Base-by-base conservation (phyloP, 768 basidiomycete genomes). In the Boletus rubropictus region DNA sequence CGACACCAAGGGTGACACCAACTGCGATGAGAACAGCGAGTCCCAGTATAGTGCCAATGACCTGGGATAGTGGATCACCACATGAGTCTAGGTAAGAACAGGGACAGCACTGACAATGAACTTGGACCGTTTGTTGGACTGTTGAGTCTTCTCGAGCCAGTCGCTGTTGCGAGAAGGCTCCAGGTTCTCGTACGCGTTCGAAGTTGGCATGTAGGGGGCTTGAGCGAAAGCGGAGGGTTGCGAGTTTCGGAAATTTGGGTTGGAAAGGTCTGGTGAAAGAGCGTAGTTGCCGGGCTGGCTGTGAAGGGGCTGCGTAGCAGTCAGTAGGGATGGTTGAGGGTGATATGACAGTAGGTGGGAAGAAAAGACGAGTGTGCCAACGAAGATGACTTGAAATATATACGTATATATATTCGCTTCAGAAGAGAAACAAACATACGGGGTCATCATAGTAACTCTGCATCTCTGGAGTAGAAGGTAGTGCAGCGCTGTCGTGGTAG, bases 1-100 rank as follows among this genome's bases (percentile, higher is more conserved):
- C 64, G 31, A 92, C 80, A 20, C 87, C 89, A 18, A 83, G 74
- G 21, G 71, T 73, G 44, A 86, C 75, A 35, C 75, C 86, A 21
- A 73, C 68, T n/a, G 67, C 77, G 29, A 81, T 72, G 40, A 89
- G 61, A 39, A 73, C 62, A 24, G 77, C 48, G 21, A 87, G 55
- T 10, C 59, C 71, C 39, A 82, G 46, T 12, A 74, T 44, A 8
- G 74, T 69, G 18, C 75, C 78, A 44, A 81, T 67, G 49, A 82
- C 72, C 85, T 86, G 48, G 39, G 12, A 49, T 3, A 48, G 34
- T 18, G 22, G 14, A 43, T 43, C 24, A 33, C 39, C 31, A 49
- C 7, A 46, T 44, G 29, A 42, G 25, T 14, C 24, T n/a, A 39
- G 6, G 14, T 7, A 15, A 27, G 25, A 31, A 22, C 14, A 17